Percentiles rank a stretch among this genome's conserved stretches.
Conservation (phyloP, 1,284 basidiomycete genomes). For the Mycosarcoma maydis region DNA sequence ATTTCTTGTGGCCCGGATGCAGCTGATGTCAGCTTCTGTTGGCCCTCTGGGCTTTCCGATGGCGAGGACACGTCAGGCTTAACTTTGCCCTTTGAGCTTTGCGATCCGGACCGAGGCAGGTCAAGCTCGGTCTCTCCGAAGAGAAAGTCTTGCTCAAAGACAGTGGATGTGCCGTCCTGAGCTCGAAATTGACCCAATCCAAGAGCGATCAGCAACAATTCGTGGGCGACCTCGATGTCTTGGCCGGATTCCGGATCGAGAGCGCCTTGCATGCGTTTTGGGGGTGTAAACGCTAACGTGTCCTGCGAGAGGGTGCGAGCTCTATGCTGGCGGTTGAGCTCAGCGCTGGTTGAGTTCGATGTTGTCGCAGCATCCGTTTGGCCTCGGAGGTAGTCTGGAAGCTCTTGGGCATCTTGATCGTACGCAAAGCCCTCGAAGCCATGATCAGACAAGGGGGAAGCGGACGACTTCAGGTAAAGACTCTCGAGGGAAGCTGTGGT, state of each 20-base stretch:
- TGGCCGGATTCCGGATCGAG: conserved; percentile 32
- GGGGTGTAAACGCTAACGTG: conserved; percentile 1
- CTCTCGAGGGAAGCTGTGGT: conserved; percentile 13
- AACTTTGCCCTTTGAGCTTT: neutral
- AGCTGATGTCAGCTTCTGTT: too few species aligned
- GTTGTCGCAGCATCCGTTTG: neutral
- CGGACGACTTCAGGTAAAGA: conserved; percentile 9
- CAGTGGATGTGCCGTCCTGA: conserved; percentile 51
- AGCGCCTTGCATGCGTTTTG: conserved; percentile 36
- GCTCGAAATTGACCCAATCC: conserved; percentile 58
- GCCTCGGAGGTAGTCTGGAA: conserved; percentile 31
- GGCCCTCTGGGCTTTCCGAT: too few species aligned
- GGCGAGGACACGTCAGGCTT: too few species aligned
- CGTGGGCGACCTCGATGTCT: conserved; percentile 53
- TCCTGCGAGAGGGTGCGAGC: conserved; percentile 20
- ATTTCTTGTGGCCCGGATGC: neutral
- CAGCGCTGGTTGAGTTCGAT: neutral
- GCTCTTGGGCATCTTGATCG: conserved; percentile 50
- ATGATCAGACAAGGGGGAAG: conserved; percentile 10
- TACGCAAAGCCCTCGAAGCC: conserved; percentile 38
- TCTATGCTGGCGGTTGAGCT: conserved; percentile 12
- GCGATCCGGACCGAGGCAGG: conserved; percentile 5
- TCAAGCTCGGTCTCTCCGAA: conserved; percentile 49
- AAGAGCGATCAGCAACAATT: conserved; percentile 56
- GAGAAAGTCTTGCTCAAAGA: conserved; percentile 57